These are phyloP conservation scores for Backusella australiensis DNA, from an alignment of 192 early-diverging fungal genomes.

Conservation along the genomic window DNA sequence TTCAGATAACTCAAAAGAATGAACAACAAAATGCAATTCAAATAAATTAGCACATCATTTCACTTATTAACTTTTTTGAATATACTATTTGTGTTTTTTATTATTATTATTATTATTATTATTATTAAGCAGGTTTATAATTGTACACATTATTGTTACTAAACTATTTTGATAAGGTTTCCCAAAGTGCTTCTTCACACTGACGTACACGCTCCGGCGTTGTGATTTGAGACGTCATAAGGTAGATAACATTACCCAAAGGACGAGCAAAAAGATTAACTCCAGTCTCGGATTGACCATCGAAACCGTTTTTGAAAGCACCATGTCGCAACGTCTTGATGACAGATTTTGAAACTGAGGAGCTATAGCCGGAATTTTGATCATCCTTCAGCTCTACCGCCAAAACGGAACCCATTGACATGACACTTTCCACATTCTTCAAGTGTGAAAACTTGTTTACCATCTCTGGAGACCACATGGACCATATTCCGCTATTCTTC, in stretches of 20 bases:
- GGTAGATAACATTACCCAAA: slow-evolving; percentile 76
- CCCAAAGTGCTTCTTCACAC: slow-evolving; percentile 44
- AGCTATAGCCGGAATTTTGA: slow-evolving; percentile 46
- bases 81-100: background rate
- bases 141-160: background rate
- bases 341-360: slow-evolving; percentile 35
- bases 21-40: background rate
- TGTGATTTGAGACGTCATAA: slow-evolving; percentile 64
- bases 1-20: background rate
- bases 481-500: slow-evolving; percentile 43
- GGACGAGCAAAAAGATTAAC: slow-evolving; percentile 62
- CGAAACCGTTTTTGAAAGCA: slow-evolving; percentile 10
- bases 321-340: slow-evolving; percentile 33
- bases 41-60: background rate
- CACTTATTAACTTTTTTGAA: background rate
- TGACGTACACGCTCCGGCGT: slow-evolving; percentile 37
- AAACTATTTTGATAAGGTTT: slow-evolving; percentile 3
- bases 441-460: slow-evolving; percentile 51
- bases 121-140: background rate
- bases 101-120: background rate
- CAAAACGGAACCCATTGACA: slow-evolving; percentile 66
- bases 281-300: slow-evolving; percentile 14
- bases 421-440: slow-evolving; percentile 60
- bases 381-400: slow-evolving; percentile 58
- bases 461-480: slow-evolving; percentile 32